Percentiles rank a stretch among this genome's conserved stretches.
Conservation (phyloP, 169 alveolate species). For the Miamiensis avidus region DNA sequence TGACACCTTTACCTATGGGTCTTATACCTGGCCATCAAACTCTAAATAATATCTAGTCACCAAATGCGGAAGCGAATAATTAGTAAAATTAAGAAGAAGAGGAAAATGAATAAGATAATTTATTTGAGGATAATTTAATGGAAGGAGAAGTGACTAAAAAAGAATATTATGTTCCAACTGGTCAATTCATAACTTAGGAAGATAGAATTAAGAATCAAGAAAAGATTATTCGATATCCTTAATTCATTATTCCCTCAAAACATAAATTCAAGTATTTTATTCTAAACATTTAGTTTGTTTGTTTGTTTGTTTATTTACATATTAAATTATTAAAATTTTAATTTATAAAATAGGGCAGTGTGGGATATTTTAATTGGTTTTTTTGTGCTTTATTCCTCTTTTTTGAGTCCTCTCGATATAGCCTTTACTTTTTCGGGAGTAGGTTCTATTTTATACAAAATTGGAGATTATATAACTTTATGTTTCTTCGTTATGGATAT, state of each 20-base stretch:
- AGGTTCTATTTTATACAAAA: background rate
- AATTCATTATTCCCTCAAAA: background rate
- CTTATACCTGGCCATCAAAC: too few relatives aligned
- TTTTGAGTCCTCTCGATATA: background rate
- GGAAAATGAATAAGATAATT: too few relatives aligned
- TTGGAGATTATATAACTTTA: background rate
- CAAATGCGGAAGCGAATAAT: too few relatives aligned
- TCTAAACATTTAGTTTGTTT: too few relatives aligned
- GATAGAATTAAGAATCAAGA: background rate
- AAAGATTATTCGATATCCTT: background rate
- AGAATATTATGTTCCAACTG: background rate
- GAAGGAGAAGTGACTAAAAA: too few relatives aligned
- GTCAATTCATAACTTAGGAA: background rate
- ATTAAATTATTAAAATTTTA: too few relatives aligned
- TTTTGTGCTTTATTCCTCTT: background rate
- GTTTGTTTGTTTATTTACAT: too few relatives aligned
- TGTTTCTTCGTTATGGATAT: background rate
- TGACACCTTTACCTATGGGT: too few relatives aligned
- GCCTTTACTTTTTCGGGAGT: background rate
- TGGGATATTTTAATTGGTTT: background rate
- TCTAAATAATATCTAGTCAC: too few relatives aligned
- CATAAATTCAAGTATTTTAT: background rate
- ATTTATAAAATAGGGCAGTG: background rate
- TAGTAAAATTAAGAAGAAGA: too few relatives aligned
- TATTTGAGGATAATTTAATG: too few relatives aligned